Evolutionary conservation across 352 stramenopile genomes (phyloP).

Genomic region (Phytophthora brassicae): DNA sequence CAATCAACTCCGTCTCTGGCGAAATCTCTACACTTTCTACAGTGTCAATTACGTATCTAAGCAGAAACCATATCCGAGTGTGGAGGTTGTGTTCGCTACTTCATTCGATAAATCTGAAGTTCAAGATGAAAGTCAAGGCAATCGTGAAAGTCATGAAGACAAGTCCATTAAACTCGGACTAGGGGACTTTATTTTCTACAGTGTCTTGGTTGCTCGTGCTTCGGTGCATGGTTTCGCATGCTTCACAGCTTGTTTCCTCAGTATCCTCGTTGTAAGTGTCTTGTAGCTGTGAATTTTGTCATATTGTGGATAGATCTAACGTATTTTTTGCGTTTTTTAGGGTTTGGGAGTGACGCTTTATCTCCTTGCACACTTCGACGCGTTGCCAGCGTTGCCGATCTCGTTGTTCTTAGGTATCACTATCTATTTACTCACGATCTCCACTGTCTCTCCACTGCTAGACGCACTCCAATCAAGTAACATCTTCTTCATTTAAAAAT

Average conservation of each 20-base stretch:
- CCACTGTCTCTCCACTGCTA: constrained; percentile 40
- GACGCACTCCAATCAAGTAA: constrained; percentile 24
- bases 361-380: constrained; percentile 91
- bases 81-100: constrained; percentile 25
- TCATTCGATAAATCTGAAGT: constrained; percentile 26
- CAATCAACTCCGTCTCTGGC: constrained; percentile 45
- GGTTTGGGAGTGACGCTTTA: constrained; percentile 92
- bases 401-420: constrained; percentile 90
- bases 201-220: constrained; percentile 93
- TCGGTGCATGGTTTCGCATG: constrained; percentile 91
- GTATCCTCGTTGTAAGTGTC: constrained; percentile 86
- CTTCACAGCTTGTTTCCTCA: constrained; percentile 91
- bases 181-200: constrained; percentile 99
- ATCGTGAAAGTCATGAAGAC: constrained; percentile 35
- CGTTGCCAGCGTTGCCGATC: constrained; percentile 94
- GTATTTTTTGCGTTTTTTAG: constrained; percentile 17
- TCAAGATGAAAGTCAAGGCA: constrained; percentile 32
- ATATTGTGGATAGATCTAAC: constrained; percentile 6
- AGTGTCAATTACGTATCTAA: constrained; percentile 32
- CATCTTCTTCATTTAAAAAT: constrained; percentile 24
- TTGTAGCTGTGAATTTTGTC: neutral
- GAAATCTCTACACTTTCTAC: constrained; percentile 52
- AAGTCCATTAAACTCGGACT: constrained; percentile 90
- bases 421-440: constrained; percentile 43
- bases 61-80: constrained; percentile 36